Conservation (phyloP, 2,329 filamentous ascomycete species). For the Colletotrichum camelliae region DNA sequence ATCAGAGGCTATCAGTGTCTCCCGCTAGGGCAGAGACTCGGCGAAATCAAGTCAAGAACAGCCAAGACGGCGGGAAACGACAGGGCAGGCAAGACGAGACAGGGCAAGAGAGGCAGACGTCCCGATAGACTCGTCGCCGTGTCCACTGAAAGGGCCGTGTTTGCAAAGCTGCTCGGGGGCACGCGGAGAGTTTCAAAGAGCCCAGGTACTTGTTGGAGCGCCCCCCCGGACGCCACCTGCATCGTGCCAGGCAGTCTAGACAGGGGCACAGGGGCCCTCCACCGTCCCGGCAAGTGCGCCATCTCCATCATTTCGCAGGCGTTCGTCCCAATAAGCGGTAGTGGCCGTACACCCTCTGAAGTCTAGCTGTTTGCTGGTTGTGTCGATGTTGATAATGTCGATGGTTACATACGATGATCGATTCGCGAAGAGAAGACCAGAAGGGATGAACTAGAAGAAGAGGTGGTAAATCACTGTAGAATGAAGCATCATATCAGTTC, state of each 20-base stretch:
- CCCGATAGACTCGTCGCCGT: background rate
- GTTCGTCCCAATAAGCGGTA: slow-evolving; percentile 2
- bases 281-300: slow-evolving; percentile 1
- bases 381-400: background rate
- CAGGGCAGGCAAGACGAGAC: background rate
- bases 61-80: background rate
- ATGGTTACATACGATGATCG: background rate
- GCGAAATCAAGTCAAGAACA: background rate
- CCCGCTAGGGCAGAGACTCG: background rate
- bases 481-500: background rate
- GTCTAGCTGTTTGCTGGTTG: background rate
- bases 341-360: background rate
- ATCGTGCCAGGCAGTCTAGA: background rate
- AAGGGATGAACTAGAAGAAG: background rate
- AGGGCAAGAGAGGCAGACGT: background rate
- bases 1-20: background rate
- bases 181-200: background rate
- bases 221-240: slow-evolving; percentile 4
- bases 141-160: background rate
- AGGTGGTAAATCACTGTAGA: background rate
- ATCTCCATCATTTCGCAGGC: slow-evolving; percentile 11
- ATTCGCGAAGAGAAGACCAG: background rate
- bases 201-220: background rate
- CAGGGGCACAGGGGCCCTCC: background rate
- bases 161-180: background rate